Percentiles rank a stretch among this genome's conserved stretches.
These are phyloP conservation scores for Rhododendron ovatum DNA, from an alignment of 148 eudicot species.

Conservation along the genomic window DNA sequence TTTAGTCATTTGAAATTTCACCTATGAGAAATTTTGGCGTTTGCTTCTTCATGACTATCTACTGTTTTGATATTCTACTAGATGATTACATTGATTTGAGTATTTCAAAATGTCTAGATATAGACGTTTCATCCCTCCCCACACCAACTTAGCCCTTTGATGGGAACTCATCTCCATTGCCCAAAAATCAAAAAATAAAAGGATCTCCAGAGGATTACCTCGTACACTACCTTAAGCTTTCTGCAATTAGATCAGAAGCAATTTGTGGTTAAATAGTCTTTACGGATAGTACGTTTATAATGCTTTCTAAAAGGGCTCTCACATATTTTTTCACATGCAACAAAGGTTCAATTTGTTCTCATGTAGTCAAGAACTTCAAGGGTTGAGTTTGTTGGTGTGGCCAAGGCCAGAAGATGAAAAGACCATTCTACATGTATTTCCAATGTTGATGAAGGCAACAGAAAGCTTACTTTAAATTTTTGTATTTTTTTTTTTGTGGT, in stretches of 20 bases:
- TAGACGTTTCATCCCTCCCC: not conserved
- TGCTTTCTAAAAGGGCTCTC: not conserved
- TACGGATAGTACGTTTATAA: not conserved
- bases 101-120: not conserved
- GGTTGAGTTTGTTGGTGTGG: not conserved
- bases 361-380: not conserved
- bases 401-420: not conserved
- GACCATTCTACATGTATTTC: not conserved
- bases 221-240: not conserved
- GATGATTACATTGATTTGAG: conserved; percentile 5
- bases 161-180: not conserved
- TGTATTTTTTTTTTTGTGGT: not conserved
- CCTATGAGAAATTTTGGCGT: not conserved
- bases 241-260: not conserved
- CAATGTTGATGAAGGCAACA: not conserved
- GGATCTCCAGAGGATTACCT: not conserved
- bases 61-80: not conserved
- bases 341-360: not conserved
- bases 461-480: not conserved
- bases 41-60: not conserved
- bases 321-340: not conserved
- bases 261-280: not conserved
- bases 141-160: not conserved
- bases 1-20: not conserved
- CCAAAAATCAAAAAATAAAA: not conserved